Conservation (phyloP, 163 green algal species). For the Coccomyxa subellipsoidea region DNA sequence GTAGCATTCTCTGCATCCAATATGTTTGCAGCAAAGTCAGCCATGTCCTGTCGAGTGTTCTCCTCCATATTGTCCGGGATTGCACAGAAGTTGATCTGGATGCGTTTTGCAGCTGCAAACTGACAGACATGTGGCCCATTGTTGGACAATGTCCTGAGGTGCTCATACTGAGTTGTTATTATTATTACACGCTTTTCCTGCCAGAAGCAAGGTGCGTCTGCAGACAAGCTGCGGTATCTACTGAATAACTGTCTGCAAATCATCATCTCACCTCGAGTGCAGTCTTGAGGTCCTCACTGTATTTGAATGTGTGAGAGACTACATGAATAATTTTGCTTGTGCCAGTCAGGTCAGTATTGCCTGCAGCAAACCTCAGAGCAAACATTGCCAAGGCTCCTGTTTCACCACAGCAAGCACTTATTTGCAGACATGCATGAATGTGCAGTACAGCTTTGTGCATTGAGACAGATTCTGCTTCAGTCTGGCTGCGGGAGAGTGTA, state of each 20-base stretch:
- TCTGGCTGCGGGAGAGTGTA: no score
- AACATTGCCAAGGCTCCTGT: not conserved
- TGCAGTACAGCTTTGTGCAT: no score
- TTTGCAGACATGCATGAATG: no score
- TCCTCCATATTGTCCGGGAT: not conserved
- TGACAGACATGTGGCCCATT: no score
- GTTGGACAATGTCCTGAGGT: no score
- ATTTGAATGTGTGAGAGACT: not conserved
- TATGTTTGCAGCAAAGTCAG: not conserved
- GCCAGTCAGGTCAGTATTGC: not conserved
- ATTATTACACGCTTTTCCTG: no score
- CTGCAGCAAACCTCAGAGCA: not conserved
- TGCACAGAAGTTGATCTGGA: not conserved
- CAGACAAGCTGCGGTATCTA: not conserved
- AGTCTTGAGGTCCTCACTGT: not conserved
- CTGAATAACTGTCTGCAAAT: not conserved
- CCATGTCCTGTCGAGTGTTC: not conserved
- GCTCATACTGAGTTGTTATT: no score
- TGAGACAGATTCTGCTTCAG: no score
- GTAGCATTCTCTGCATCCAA: not conserved
- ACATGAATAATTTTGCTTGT: not conserved
- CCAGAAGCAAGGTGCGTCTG: no score
- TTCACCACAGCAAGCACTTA: not conserved
- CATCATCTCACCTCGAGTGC: not conserved
- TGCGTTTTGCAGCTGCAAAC: not conserved